Percentiles rank a stretch among this genome's conserved stretches.
Evolutionary conservation across 306 rosid species (phyloP).

Genomic region (Dicorynia guianensis): DNA sequence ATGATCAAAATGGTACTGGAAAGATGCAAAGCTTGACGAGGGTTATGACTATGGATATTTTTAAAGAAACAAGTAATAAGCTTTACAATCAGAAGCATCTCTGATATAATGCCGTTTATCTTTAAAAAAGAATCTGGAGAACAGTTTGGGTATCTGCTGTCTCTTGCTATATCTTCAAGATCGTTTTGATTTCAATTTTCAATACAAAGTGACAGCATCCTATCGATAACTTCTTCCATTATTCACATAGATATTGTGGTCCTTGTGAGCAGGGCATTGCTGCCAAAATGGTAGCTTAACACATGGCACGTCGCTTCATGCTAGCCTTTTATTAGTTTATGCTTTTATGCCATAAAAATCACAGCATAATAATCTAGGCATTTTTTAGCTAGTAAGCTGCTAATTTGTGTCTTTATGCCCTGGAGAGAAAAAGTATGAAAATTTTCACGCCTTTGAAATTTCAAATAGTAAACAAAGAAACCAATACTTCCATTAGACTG

Average conservation of each 20-base stretch:
- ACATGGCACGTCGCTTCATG: slow-evolving; percentile 48
- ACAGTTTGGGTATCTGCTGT: slow-evolving; percentile 28
- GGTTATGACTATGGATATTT: slow-evolving; percentile 42
- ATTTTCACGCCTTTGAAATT: slow-evolving; percentile 36
- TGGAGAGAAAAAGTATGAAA: slow-evolving; percentile 33
- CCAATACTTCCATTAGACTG: not conserved
- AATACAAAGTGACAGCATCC: slow-evolving; percentile 48
- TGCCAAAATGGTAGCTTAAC: slow-evolving; percentile 58
- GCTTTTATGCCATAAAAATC: slow-evolving; percentile 27
- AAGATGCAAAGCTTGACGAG: slow-evolving; percentile 59
- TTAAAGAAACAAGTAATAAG: slow-evolving; percentile 23
- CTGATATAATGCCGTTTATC: slow-evolving; percentile 11
- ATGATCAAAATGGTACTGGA: slow-evolving; percentile 36
- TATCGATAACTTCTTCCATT: slow-evolving; percentile 36
- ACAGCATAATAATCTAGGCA: slow-evolving; percentile 34
- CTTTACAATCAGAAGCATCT: slow-evolving; percentile 63
- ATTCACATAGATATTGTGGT: slow-evolving; percentile 18
- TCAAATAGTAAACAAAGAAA: slow-evolving; percentile 14
- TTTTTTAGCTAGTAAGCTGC: slow-evolving; percentile 39
- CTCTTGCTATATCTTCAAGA: slow-evolving; percentile 46
- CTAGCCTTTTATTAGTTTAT: slow-evolving; percentile 24
- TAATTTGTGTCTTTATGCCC: slow-evolving; percentile 44
- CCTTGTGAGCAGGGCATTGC: slow-evolving; percentile 47
- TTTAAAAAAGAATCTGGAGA: slow-evolving; percentile 42
- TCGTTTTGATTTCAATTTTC: slow-evolving; percentile 28